Evolutionary conservation across 164 flowering plant genomes (phyloP).

Genomic region (Paratinospora sagittata): DNA sequence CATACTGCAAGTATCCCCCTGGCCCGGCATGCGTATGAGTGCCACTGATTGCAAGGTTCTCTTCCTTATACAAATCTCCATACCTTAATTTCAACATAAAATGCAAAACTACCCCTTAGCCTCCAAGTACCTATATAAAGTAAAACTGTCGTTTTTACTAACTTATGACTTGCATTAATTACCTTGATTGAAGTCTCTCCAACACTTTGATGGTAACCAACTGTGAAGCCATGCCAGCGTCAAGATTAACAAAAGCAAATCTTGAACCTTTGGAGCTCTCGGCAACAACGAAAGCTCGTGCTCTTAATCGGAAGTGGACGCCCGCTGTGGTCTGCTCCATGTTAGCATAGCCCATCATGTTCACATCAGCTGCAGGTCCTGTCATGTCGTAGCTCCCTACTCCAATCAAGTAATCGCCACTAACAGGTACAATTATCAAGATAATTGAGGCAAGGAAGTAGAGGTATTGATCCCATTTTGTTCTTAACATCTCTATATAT

Average conservation of each 20-base stretch:
- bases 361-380: conserved; percentile 65
- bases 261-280: conserved; percentile 31
- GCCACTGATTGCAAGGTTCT: conserved; percentile 63
- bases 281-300: conserved; percentile 49
- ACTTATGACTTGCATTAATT: not conserved
- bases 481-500: conserved; percentile 9
- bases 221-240: conserved; percentile 71
- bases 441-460: not conserved
- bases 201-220: conserved; percentile 58
- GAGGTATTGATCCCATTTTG: not conserved
- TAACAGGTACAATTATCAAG: not conserved
- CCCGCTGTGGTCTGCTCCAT: conserved; percentile 42
- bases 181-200: conserved; percentile 51
- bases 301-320: conserved; percentile 54
- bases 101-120: not conserved
- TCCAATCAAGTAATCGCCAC: conserved; percentile 51
- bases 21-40: conserved; percentile 72
- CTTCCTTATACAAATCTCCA: conserved; percentile 50
- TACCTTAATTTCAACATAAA: conserved; percentile 22
- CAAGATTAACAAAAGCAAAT: conserved; percentile 65
- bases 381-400: conserved; percentile 80
- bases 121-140: not conserved
- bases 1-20: conserved; percentile 57
- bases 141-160: not conserved
- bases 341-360: conserved; percentile 71